These are phyloP conservation scores for Talaromyces sp. DNA, from an alignment of 2,329 filamentous ascomycete species.

Conservation along the genomic window DNA sequence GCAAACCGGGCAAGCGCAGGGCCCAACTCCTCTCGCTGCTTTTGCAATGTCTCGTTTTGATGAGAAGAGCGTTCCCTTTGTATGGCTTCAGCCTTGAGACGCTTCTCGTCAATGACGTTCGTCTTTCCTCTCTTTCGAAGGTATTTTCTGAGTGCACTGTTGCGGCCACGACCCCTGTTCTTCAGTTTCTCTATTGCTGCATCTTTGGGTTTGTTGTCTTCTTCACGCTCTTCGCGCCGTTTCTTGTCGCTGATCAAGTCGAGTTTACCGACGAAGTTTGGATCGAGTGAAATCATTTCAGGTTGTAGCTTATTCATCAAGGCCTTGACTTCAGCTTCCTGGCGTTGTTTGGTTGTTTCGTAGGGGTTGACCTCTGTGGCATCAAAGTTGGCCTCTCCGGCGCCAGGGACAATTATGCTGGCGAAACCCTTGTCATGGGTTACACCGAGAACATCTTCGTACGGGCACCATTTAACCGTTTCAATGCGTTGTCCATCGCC, in stretches of 20 bases:
- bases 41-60: slow-evolving; percentile 63
- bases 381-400: slow-evolving; percentile 97
- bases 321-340: slow-evolving; percentile 84
- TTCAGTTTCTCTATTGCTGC: slow-evolving; percentile 57
- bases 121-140: slow-evolving; percentile 85
- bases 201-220: slow-evolving; percentile 67
- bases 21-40: slow-evolving; percentile 72
- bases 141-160: slow-evolving; percentile 81
- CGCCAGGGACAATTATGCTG: slow-evolving; percentile 84
- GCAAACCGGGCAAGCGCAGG: slow-evolving; percentile 82
- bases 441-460: slow-evolving; percentile 86
- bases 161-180: slow-evolving; percentile 83
- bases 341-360: slow-evolving; percentile 87
- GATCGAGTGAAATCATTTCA: slow-evolving; percentile 94
- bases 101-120: slow-evolving; percentile 96
- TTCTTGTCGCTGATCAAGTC: slow-evolving; percentile 78
- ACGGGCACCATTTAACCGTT: slow-evolving; percentile 86
- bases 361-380: slow-evolving; percentile 91
- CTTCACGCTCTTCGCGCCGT: slow-evolving; percentile 70
- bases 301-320: slow-evolving; percentile 93
- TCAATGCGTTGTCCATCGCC: slow-evolving; percentile 79
- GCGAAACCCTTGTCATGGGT: slow-evolving; percentile 83
- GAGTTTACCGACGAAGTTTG: slow-evolving; percentile 84
- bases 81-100: slow-evolving; percentile 78
- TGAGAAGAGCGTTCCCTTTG: slow-evolving; percentile 66